Base-by-base conservation (phyloP, 1,139 yeast species). In the Saccharomyces hybrid region DNA sequence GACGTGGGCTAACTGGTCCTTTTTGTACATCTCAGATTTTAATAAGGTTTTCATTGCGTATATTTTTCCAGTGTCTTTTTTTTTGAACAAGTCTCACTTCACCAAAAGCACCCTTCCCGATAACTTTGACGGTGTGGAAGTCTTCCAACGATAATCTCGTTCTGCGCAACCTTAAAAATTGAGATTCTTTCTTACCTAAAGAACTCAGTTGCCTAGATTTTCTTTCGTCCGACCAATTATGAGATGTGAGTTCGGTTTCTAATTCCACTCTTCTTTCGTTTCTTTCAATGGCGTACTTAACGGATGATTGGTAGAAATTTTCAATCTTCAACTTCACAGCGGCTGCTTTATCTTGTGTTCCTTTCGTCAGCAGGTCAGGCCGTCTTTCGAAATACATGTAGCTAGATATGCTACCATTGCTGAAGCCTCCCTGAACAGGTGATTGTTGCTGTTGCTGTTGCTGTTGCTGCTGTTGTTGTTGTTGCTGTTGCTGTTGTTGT, bases 41-140 rank as follows among this genome's bases (percentile, higher is more conserved):
- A 86, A 72, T 56, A 86, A 73, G 1, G 93, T 86, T 70, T 86
- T 86, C 95, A 86, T 86, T 9, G 95, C 95, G 71, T 86, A 86
- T 16, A 86, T 86, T 68, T 86, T 86, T 52, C 95, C 95, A 1
- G 91, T 85, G 67, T 86, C 93, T 58, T 74, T 78, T 74, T 74
- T 86, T 86, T 69, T 86, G 95, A n/a, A 86, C 95, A 57, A 86
- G 73, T 64, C 95, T 74, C 49, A 86, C 95, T 66, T 86, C 95
- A 64, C 95, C 95, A 72, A 86, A 86, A 0, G 95, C 95, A 69
- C 95, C 95, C 68, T 86, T 86, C 62, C 95, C 95, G 64, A 86
- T 86, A 21, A 86, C 93, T 69, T 86, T 86, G 31, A 86, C 91
- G 0, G 93, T 86, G 55, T 76, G 79, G 68, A 86, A 86, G 71